Conservation (phyloP, 2,329 filamentous ascomycete genomes). For the Venturia effusa region DNA sequence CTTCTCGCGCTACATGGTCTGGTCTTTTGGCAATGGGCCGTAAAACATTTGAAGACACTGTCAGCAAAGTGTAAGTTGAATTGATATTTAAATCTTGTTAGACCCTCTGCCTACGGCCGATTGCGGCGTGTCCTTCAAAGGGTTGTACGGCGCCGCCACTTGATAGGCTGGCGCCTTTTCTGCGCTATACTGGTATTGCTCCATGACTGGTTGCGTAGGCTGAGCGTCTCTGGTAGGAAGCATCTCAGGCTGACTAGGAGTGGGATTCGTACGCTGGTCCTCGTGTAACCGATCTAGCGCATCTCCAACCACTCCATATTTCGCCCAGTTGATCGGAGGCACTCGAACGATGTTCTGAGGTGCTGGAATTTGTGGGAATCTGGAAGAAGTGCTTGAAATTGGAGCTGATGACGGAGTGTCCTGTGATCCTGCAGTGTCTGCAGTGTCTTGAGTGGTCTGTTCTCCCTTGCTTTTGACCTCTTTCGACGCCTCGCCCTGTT, state of each 20-base stretch:
- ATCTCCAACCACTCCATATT: slow-evolving; percentile 83
- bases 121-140: slow-evolving; percentile 3
- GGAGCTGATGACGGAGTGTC: not conserved
- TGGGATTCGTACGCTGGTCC: slow-evolving; percentile 61
- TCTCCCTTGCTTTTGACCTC: not conserved
- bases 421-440: not conserved
- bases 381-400: slow-evolving; percentile 7
- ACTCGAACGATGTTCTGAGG: slow-evolving; percentile 76
- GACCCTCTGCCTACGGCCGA: not conserved
- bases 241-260: slow-evolving; percentile 22
- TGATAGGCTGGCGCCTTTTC: not conserved
- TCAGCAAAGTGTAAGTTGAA: too few relatives aligned
- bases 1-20: too few relatives aligned
- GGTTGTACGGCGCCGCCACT: slow-evolving; percentile 6
- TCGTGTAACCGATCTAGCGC: slow-evolving; percentile 74
- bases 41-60: too few relatives aligned
- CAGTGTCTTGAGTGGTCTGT: not conserved
- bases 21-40: too few relatives aligned
- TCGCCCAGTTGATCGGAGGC: slow-evolving; percentile 87
- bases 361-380: slow-evolving; percentile 58
- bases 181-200: not conserved
- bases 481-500: not conserved
- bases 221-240: not conserved
- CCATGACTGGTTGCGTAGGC: not conserved
- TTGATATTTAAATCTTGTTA: not conserved